phyloP scores from a whole-genome alignment of 2,329 filamentous ascomycete genomes.

The Calonectria hawksworthii region DNA sequence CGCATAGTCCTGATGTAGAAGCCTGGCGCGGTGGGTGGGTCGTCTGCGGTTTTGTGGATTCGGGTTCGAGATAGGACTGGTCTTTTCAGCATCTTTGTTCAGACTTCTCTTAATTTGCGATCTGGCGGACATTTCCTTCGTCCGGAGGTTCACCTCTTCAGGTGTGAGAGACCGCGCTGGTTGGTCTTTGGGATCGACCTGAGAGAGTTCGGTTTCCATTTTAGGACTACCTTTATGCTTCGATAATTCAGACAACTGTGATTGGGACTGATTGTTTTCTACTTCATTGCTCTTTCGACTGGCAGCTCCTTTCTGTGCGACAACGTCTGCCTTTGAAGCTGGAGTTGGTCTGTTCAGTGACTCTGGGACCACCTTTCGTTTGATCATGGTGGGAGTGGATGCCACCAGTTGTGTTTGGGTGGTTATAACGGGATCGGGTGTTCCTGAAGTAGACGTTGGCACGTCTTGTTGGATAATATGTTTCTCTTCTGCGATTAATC shows the following conservation, averaged over 20 bases:
- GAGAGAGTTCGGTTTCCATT: not conserved
- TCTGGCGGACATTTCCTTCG: not conserved
- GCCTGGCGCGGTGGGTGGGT: not conserved
- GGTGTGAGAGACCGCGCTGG: not conserved
- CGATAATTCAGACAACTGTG: not conserved
- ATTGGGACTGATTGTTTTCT: not conserved
- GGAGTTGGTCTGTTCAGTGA: not conserved
- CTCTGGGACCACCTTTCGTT: not conserved
- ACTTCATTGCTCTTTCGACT: not conserved
- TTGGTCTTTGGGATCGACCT: not conserved
- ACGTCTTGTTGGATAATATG: not conserved
- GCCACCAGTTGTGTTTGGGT: not conserved
- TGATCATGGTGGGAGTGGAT: not conserved
- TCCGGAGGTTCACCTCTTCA: not conserved
- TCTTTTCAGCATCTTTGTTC: not conserved
- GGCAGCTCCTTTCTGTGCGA: not conserved
- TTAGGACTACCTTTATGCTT: not conserved
- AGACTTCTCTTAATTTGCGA: not conserved
- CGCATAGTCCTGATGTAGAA: not conserved
- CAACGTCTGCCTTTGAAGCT: not conserved
- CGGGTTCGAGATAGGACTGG: not conserved
- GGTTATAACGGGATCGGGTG: not conserved
- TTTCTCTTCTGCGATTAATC: not conserved
- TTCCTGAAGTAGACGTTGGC: no score
- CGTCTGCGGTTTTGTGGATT: not conserved